Evolutionary conservation across 176 grass and related monocot genomes (phyloP).

Genomic region (Oryza longistaminata): DNA sequence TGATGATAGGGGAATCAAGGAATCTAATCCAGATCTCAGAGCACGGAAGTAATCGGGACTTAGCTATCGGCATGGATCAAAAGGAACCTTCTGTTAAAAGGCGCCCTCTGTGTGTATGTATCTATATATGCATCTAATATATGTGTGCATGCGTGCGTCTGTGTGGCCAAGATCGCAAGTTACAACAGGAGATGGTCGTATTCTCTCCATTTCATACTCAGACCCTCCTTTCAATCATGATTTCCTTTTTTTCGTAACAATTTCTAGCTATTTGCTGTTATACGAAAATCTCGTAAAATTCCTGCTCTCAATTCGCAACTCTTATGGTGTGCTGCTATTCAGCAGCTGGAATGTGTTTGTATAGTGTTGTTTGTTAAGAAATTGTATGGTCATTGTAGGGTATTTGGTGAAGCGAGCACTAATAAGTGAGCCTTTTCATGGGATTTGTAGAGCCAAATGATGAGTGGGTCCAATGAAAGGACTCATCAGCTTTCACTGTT

Average conservation of each 20-base stretch:
- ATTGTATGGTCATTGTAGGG: not conserved
- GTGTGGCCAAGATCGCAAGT: not conserved
- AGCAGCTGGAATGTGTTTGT: not conserved
- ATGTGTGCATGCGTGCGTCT: not conserved
- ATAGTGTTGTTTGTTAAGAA: not conserved
- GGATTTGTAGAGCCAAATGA: not conserved
- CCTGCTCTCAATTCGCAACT: too few species aligned
- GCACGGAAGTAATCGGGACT: conserved; percentile 36
- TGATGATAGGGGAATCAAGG: conserved; percentile 77
- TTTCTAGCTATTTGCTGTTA: not conserved
- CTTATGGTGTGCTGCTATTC: too few species aligned
- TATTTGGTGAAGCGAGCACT: not conserved
- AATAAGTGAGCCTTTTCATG: not conserved
- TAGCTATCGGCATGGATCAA: conserved; percentile 43
- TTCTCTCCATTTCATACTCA: not conserved
- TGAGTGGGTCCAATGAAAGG: conserved; percentile 33
- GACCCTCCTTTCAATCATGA: not conserved
- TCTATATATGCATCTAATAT: not conserved
- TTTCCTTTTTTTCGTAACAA: not conserved
- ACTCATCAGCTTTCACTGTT: conserved; percentile 11
- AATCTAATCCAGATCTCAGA: conserved; percentile 91
- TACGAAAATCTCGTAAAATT: too few species aligned
- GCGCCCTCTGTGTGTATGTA: not conserved
- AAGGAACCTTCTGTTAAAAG: conserved; percentile 45
- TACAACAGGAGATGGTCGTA: not conserved